These are phyloP conservation scores for Lentinula edodes DNA, from an alignment of 768 basidiomycete species.

Conservation along the genomic window DNA sequence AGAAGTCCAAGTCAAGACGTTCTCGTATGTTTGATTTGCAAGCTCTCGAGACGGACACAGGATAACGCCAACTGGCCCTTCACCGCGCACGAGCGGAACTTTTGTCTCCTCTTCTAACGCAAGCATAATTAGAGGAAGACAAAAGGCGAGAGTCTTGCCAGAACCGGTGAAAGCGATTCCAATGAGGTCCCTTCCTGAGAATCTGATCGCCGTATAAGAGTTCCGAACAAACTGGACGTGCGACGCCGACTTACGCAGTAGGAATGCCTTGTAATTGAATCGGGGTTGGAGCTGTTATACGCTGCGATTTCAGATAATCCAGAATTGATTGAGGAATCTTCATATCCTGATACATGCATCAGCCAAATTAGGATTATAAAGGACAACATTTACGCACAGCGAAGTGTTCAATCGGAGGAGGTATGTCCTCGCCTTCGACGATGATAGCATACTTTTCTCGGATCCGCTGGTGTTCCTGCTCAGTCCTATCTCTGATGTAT, in stretches of 20 bases:
- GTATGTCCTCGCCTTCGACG: constrained; percentile 90
- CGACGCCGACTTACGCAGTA: constrained; percentile 61
- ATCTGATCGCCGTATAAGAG: constrained; percentile 42
- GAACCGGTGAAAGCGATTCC: constrained; percentile 99
- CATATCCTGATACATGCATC: constrained; percentile 70
- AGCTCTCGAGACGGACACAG: constrained; percentile 97
- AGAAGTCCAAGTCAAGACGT: constrained; percentile 79
- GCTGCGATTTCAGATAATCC: constrained; percentile 76
- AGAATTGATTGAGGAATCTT: constrained; percentile 90
- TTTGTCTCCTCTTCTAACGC: constrained; percentile 91
- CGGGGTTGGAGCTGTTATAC: constrained; percentile 84
- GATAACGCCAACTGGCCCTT: constrained; percentile 95
- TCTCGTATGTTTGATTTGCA: constrained; percentile 96
- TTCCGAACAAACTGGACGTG: neutral
- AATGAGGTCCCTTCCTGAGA: constrained; percentile 94
- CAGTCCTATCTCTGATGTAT: constrained; percentile 68
- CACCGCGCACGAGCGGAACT: constrained; percentile 84
- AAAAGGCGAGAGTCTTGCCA: constrained; percentile 98
- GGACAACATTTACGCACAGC: constrained; percentile 35
- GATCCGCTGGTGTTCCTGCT: constrained; percentile 65
- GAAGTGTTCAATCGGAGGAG: constrained; percentile 90
- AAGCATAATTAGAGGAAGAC: constrained; percentile 95
- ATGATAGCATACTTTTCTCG: constrained; percentile 93
- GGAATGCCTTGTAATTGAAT: constrained; percentile 98
- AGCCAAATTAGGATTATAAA: constrained; percentile 5